Base-by-base conservation (phyloP, 1,139 yeast species). In the Yamadazyma oceani region DNA sequence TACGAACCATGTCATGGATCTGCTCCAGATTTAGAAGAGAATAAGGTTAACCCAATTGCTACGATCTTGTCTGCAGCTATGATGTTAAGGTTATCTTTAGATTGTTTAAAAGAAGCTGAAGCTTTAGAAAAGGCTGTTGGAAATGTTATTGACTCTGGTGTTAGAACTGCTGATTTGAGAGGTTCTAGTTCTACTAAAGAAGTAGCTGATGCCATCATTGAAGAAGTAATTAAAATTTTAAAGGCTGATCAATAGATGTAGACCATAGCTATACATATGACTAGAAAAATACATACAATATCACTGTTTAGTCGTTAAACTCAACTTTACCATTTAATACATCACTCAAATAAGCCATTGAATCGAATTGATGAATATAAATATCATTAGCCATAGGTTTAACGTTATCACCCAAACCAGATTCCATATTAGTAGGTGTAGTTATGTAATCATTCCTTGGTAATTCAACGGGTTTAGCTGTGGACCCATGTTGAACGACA, bases 1-100 rank as follows among this genome's bases (percentile, higher is more conserved):
- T 92, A 92, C 62, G 98, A 92, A 68, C 98, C 98, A 49, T 90
- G 97, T 60, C 98, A 92, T 62, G 98, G 98, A 34, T 85, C 96
- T 31, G 98, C 98, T 19, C 98, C 98, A 31, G 98, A 92, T 63
- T 78, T 92, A 58, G 83, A 83, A 37, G 72, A 69, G 43, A 87
- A 88, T 60, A 85, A 86, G 69, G 98, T 89, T 40, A 92, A 92
- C 65, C 98, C 98, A 37, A 67, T 90, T 40, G 98, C 97, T 35
- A 87, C 97, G 22, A 90, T 92, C 53, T 75, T 92, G 55, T 89
- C 97, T 13, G 95, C 85, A 9, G 97, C 97, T 25, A 85, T 92
- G 95, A 90, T 92, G 97, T 78, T 92, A 68, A 81, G 94, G 58
- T 78, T 92, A 48, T 87, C 96, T 17, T 78, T 92, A 58, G 82